Evolutionary conservation across 1,284 basidiomycete genomes (phyloP), one percentile per base, ranked within the genome.

Genomic region (Cystobasidiaceae sp.): DNA sequence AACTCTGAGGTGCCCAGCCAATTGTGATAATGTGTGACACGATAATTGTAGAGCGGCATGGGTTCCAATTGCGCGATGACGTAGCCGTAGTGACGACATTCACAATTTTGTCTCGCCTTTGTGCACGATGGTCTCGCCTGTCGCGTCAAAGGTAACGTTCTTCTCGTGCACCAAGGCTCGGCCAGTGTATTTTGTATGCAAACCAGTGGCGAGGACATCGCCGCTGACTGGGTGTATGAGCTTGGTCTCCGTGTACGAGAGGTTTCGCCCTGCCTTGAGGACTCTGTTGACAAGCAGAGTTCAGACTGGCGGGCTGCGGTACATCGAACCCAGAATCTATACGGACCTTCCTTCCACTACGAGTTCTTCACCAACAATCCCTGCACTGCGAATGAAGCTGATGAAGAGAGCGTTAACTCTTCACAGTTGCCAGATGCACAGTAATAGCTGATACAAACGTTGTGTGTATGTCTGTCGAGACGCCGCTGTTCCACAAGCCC

Each of bases 401-500:
- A 37, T 28, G n/a, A n/a, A n/a, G 28, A 43, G 32, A 4, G 48
- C 37, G 51, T 34, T 43, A 21, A 17, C 21, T n/a, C 11, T 30
- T 21, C 55, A 39, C 11, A 28, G 9, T 4, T 15, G 5, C 41
- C 39, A 21, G 27, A 2, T 60, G 30, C 2, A 13, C 17, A 4
- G n/a, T 11, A 44, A 43, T 28, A 9, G 2, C 9, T 7, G 13
- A n/a, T 32, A 15, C 84, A 71, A 90, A 93, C 2, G 88, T 89
- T 0, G 89, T 86, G 49, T 86, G 86, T 71, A 94, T 86, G 74
- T 94, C 90, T 0, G 89, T 91, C 2, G 87, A 89, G 4, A 93
- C 89, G n/a, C 90, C 79, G 0, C 90, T 93, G 84, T 89, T 88
- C 75, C 80, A 87, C 27, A 90, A 83, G 2, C 91, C 91, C 69